Evolutionary conservation across 345 rosid genomes (phyloP).

Genomic region (Litchi chinensis): DNA sequence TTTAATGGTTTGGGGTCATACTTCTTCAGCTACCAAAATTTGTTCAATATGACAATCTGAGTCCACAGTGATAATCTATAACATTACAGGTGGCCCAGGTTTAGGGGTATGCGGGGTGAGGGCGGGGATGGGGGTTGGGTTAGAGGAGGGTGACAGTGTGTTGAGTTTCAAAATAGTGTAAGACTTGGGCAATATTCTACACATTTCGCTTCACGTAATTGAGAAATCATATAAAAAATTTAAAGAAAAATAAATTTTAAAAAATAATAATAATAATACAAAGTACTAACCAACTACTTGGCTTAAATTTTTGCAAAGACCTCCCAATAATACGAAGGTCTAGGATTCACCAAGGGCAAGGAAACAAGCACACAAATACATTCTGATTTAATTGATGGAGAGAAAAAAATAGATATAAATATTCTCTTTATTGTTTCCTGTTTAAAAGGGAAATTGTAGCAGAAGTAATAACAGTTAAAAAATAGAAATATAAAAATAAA

Average conservation of each 20-base stretch:
- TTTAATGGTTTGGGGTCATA: neutral
- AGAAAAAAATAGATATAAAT: neutral
- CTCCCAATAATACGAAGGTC: neutral
- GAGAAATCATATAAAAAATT: neutral
- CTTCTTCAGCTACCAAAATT: constrained; percentile 2
- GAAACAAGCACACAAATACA: neutral
- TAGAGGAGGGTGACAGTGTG: neutral
- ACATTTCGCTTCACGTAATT: neutral
- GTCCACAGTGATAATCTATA: neutral
- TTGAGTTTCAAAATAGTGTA: neutral
- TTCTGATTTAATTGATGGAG: neutral
- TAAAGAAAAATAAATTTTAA: neutral
- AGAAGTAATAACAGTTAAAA: neutral
- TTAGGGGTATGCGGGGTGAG: neutral
- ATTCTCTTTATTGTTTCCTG: neutral
- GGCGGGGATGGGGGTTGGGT: neutral
- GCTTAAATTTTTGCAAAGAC: neutral
- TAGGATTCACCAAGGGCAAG: neutral
- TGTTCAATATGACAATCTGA: neutral
- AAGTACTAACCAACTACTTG: neutral
- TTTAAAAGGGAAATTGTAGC: neutral
- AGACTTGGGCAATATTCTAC: neutral
- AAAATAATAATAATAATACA: neutral
- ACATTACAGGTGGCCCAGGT: neutral
- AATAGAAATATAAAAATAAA: no score